Percentiles rank a stretch among this genome's conserved stretches.
phyloP scores from a whole-genome alignment of 768 basidiomycete genomes.

The Neoboletus magnificus region DNA sequence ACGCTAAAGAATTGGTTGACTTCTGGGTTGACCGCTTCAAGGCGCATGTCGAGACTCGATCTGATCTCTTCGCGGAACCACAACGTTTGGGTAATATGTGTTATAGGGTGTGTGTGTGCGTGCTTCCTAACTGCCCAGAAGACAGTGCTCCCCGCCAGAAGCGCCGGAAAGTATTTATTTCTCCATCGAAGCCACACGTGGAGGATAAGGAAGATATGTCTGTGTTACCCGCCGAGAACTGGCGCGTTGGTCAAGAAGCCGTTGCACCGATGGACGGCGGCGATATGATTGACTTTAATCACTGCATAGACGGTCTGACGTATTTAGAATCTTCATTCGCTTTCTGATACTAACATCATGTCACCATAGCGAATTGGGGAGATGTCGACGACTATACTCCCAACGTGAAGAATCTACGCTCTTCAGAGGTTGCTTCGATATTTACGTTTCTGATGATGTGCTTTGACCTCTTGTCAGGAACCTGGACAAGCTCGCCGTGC shows the following conservation, averaged over 20 bases:
- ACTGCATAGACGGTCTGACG: slow-evolving; percentile 22
- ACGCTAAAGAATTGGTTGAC: slow-evolving; percentile 60
- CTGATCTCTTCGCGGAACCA: slow-evolving; percentile 24
- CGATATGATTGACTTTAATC: slow-evolving; percentile 23
- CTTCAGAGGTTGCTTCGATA: slow-evolving; percentile 58
- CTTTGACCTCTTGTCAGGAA: slow-evolving; percentile 48
- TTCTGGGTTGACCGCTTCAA: slow-evolving; percentile 77
- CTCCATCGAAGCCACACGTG: neutral
- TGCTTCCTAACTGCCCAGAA: slow-evolving; percentile 17
- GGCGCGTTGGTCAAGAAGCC: slow-evolving; percentile 10
- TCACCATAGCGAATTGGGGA: slow-evolving; percentile 23
- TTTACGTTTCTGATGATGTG: neutral
- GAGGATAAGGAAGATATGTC: neutral
- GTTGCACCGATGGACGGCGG: slow-evolving; percentile 6
- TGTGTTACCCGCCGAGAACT: slow-evolving; percentile 7
- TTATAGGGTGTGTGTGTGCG: neutral
- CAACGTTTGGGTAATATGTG: slow-evolving; percentile 12
- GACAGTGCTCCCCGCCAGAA: slow-evolving; percentile 44
- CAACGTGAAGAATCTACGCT: slow-evolving; percentile 33
- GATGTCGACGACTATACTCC: slow-evolving; percentile 14
- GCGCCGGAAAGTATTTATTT: slow-evolving; percentile 39
- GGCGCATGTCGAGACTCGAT: slow-evolving; percentile 63
- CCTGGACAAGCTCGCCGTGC: slow-evolving; percentile 80
- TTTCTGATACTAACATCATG: slow-evolving; percentile 9
- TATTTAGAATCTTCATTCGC: neutral